phyloP scores from a whole-genome alignment of 805 yeast genomes.

The Candida succiphila region DNA sequence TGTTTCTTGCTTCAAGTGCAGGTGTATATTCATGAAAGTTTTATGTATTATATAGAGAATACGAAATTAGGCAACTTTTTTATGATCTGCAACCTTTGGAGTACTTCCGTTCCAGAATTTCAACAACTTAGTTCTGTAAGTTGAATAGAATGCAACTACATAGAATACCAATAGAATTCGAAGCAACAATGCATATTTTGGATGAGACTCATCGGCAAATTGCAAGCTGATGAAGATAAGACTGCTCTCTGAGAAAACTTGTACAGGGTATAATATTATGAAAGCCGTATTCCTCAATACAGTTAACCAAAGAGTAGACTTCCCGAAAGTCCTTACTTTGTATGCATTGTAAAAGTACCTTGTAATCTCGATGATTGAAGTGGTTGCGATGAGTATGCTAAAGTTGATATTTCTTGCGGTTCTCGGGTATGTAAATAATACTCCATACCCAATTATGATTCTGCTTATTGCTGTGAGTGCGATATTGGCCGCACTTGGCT shows the following conservation, averaged over 20 bases:
- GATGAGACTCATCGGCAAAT: constrained; percentile 7
- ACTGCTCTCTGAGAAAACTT: constrained; percentile 10
- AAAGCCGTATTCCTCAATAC: constrained; percentile 7
- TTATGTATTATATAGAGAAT: no score
- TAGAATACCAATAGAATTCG: constrained; percentile 9
- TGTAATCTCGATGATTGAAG: constrained; percentile 13
- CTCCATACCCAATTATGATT: constrained; percentile 1
- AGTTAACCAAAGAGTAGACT: constrained; percentile 9
- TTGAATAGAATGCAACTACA: constrained; percentile 12
- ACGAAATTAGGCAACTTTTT: neutral
- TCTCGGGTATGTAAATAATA: constrained; percentile 17
- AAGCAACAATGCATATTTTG: constrained; percentile 3
- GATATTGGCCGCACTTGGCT: constrained; percentile 6
- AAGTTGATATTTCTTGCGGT: constrained; percentile 15
- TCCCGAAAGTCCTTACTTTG: constrained; percentile 17
- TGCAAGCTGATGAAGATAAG: constrained; percentile 13
- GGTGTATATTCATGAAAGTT: constrained; percentile 20
- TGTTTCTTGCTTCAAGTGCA: constrained; percentile 19
- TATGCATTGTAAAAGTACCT: constrained; percentile 17
- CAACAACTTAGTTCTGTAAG: constrained; percentile 11
- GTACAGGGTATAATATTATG: constrained; percentile 12
- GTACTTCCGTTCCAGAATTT: constrained; percentile 2
- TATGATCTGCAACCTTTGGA: neutral
- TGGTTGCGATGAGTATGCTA: constrained; percentile 11
- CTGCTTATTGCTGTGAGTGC: constrained; percentile 6